These are phyloP conservation scores for Xylaria nigripes DNA, from an alignment of 495 filamentous ascomycete genomes.

Conservation along the genomic window DNA sequence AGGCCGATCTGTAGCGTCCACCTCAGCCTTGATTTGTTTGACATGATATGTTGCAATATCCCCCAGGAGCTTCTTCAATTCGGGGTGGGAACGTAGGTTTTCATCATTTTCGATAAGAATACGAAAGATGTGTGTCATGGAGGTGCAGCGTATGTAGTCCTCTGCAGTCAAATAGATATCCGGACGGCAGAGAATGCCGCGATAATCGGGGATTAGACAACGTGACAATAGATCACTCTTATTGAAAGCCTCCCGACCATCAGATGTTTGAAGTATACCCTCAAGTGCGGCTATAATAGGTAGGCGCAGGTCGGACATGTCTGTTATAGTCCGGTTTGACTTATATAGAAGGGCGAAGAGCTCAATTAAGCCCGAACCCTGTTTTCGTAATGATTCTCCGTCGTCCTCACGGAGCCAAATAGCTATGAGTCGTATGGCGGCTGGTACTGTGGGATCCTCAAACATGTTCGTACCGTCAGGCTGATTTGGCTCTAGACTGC, in stretches of 20 bases:
- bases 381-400: slow-evolving; percentile 42
- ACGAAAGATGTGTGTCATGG: slow-evolving; percentile 3
- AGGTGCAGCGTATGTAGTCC: slow-evolving; percentile 8
- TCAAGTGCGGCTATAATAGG: slow-evolving; percentile 47
- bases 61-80: background rate
- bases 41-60: background rate
- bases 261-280: slow-evolving; percentile 27
- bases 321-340: slow-evolving; percentile 9
- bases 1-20: background rate
- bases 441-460: slow-evolving; percentile 40
- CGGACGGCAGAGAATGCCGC: background rate
- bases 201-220: slow-evolving; percentile 3
- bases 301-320: slow-evolving; percentile 37
- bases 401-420: slow-evolving; percentile 58
- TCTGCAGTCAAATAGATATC: background rate
- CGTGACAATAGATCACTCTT: background rate
- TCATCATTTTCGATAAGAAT: slow-evolving; percentile 1
- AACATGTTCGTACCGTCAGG: slow-evolving; percentile 18
- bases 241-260: slow-evolving; percentile 10
- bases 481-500: slow-evolving; percentile 5
- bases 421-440: slow-evolving; percentile 41
- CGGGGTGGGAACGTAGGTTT: background rate
- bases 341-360: slow-evolving; percentile 49
- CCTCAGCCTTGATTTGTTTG: background rate
- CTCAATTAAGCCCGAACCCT: slow-evolving; percentile 48